Evolutionary conservation across 2,329 filamentous ascomycete species (phyloP), one percentile per base, ranked within the genome.

Genomic region (Arthrobotrys sphaeroides): DNA sequence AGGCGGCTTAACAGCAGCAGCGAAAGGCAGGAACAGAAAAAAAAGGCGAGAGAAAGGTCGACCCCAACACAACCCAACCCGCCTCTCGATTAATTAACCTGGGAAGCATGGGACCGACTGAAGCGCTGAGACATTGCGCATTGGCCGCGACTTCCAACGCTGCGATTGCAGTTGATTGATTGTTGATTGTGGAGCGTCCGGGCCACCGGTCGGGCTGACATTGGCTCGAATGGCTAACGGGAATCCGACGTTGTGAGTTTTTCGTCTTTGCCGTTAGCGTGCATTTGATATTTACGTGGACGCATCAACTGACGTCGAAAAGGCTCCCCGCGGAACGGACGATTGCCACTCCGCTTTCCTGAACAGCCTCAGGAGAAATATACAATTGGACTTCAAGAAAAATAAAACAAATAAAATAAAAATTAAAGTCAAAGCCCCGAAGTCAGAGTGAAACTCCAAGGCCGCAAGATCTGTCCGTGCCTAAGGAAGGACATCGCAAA

Each of bases 51-150:
- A n/a, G n/a, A n/a, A n/a, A n/a, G n/a, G n/a, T n/a, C n/a, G n/a
- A n/a, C n/a, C 26, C 31, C 42, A 24, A 38, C 31, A 33, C 66
- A 70, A 70, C 66, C 45, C 66, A 70, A 62, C 55, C 66, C 43
- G 45, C 42, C 43, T 62, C 51, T 55, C 51, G n/a, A 55, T 55
- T 55, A 55, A 55, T 18, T 55, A 55, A 55, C 28, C 5, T 24
- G 31, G 51, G 40, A n/a, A 51, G 13, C 26, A 51, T 51, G 45
- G 45, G 26, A 53, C 28, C 16, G n/a, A n/a, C n/a, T n/a, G n/a
- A n/a, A 18, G 31, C 33, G 31, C 40, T 72, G 67, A 64, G 49
- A 59, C 67, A 64, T 72, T 64, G 49, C 59, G 67, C 59, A 72
- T 64, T 57, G 57, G 38, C 42, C 61, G 61, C 61, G 31, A 43